Percentiles rank a stretch among this genome's conserved stretches.
Conservation (phyloP, 2,329 filamentous ascomycete genomes). For the Cordyceps cicadae region DNA sequence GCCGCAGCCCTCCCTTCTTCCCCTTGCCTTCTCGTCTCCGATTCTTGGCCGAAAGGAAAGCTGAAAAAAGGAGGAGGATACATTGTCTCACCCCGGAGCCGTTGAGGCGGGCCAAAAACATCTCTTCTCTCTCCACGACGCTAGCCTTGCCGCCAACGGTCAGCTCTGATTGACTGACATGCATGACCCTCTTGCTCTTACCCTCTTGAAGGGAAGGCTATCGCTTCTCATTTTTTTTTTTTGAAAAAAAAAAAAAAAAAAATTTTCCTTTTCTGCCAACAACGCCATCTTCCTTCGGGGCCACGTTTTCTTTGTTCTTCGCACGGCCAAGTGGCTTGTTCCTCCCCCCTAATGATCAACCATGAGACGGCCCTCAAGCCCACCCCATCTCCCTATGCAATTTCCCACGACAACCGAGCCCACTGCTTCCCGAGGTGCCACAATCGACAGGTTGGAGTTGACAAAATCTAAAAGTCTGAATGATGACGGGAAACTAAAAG, state of each 20-base stretch:
- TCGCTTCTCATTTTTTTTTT: slow-evolving; percentile 1
- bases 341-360: neutral
- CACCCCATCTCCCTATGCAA: neutral
- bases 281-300: neutral
- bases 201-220: neutral
- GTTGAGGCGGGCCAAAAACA: neutral
- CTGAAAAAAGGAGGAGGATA: neutral
- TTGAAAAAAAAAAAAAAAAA: too few species aligned
- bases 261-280: neutral
- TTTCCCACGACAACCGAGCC: neutral
- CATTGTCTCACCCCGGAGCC: neutral
- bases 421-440: neutral
- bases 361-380: neutral
- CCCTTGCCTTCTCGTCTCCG: neutral
- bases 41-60: neutral
- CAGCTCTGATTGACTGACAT: too few species aligned
- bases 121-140: too few species aligned
- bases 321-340: neutral
- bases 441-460: neutral
- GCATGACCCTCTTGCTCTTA: too few species aligned
- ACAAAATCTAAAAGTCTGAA: too few species aligned
- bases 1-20: neutral
- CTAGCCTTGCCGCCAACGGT: too few species aligned
- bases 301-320: neutral
- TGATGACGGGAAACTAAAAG: too few species aligned